Percentiles rank a stretch among this genome's conserved stretches.
phyloP scores from a whole-genome alignment of 2,329 filamentous ascomycete genomes.

The Trichoderma sp. region DNA sequence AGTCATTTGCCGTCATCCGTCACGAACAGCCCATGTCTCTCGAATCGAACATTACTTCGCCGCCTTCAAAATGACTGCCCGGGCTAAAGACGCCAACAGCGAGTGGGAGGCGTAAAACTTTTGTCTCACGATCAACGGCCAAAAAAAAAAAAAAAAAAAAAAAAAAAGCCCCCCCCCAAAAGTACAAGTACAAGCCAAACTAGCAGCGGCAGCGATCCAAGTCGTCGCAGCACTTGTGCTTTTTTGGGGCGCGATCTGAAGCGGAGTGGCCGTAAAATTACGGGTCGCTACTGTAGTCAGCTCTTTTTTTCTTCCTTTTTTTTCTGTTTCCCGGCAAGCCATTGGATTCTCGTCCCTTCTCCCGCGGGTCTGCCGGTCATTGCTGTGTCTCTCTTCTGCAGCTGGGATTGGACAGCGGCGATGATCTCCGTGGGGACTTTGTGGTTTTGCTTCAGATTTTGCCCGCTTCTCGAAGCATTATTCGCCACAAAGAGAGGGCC shows the following conservation, averaged over 20 bases:
- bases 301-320: not conserved
- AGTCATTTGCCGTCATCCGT: not conserved
- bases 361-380: not conserved
- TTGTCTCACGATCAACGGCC: not conserved
- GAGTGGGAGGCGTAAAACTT: not conserved
- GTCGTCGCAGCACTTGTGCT: not conserved
- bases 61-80: not conserved
- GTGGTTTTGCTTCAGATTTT: not conserved
- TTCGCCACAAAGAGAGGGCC: not conserved
- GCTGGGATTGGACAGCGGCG: conserved; percentile 1
- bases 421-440: not conserved
- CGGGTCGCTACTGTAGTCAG: not conserved
- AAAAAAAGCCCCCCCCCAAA: too few species aligned
- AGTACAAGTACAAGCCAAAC: not conserved
- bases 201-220: conserved; percentile 4
- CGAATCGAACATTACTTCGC: not conserved
- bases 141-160: too few species aligned
- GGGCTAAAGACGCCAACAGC: not conserved
- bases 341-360: not conserved
- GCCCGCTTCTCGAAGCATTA: not conserved
- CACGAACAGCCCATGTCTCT: not conserved
- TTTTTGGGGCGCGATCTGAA: conserved; percentile 5
- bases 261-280: conserved; percentile 8
- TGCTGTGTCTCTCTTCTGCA: not conserved
- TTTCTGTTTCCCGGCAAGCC: not conserved